Base-by-base conservation (phyloP, 2,329 filamentous ascomycete genomes). In the Phoma sp. region DNA sequence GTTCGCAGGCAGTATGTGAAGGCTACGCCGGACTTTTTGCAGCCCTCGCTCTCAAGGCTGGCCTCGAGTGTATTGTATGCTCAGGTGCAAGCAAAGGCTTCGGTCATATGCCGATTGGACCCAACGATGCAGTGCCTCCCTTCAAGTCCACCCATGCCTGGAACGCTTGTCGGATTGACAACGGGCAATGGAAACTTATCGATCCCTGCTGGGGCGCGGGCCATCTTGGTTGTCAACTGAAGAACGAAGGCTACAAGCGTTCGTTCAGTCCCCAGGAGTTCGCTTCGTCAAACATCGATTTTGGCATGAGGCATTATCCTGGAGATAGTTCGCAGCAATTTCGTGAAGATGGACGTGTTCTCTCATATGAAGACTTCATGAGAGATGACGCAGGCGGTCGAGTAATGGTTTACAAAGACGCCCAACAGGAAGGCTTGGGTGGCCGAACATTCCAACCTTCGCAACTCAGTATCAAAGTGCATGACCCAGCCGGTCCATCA, bases 151-250 rank as follows among this genome's bases (percentile, higher is more conserved):
- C 85, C 1, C 93, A 98, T 74, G 93, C 95, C 0, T 97, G 95
- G 95, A 97, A 96, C 68, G 93, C 90, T 0, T 91, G 97, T 6
- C 83, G 86, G 46, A 91, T 98, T 54, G 93, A 98, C 65, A 84
- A 87, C 24, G 91, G 90, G 2, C 84, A 86, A 60, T 98, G 93
- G 93, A 96, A 97, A 75, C 82, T 98, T 1, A 78, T 98, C 43
- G 95, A 99, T 68, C 77, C 89, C 0, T 98, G 93, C 71, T 99
- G 95, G 95, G 95, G 95, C 35, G 91, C 93, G 0, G 93, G 93
- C 2, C 80, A 85, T 58, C 75, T 96, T 7, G 63, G 66, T 4
- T 67, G 63, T 25, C 59, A 49, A 24, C 59, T 59, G 10, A 59
- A 54, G 32, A 62, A 62, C 30, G 61, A 65, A 54, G 62, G 65